Conservation (phyloP, 345 rosid genomes). For the Abelmoschus esculentus region DNA sequence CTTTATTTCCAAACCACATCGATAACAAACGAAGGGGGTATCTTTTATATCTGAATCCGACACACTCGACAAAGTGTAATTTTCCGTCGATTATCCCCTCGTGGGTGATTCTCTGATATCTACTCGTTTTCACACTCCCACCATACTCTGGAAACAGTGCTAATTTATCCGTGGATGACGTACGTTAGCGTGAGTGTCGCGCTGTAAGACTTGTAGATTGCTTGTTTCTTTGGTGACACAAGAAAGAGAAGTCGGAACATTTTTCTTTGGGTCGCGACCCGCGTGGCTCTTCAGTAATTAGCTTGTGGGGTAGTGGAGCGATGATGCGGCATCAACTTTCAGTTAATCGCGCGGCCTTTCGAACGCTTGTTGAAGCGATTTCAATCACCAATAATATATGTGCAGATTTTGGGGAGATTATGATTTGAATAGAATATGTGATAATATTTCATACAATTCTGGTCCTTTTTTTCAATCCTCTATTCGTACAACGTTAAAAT, state of each 20-base stretch:
- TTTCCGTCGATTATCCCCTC: neutral
- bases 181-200: neutral
- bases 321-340: neutral
- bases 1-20: too few relatives aligned
- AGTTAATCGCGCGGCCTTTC: neutral
- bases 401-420: neutral
- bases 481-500: too few relatives aligned
- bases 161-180: neutral
- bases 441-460: too few relatives aligned
- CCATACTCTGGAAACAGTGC: neutral
- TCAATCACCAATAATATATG: too few relatives aligned
- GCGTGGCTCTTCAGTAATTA: neutral
- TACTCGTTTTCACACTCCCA: neutral
- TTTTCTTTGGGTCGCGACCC: neutral
- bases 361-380: neutral
- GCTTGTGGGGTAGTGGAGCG: neutral
- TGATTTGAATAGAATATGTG: neutral
- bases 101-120: neutral
- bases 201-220: neutral
- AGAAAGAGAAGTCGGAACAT: neutral
- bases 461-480: too few relatives aligned
- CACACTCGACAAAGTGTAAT: neutral
- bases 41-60: neutral
- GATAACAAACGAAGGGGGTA: neutral
- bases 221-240: neutral